These are phyloP conservation scores for Omphalotus olearius DNA, from an alignment of 1,284 basidiomycete genomes.

Conservation along the genomic window DNA sequence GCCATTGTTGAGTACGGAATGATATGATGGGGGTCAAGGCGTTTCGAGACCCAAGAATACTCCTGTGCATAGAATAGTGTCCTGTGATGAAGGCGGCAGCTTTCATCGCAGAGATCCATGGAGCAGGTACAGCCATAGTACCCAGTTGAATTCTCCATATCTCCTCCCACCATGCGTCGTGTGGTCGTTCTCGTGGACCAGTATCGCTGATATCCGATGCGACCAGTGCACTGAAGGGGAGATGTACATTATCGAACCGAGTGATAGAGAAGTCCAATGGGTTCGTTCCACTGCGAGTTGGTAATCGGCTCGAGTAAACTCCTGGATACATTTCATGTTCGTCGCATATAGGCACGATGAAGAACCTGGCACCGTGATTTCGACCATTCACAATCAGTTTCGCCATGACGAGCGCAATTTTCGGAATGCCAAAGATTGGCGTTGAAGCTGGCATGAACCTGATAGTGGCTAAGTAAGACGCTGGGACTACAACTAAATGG, in stretches of 20 bases:
- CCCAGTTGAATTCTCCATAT: conserved; percentile 49
- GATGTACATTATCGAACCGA: conserved; percentile 39
- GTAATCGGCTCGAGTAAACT: conserved; percentile 38
- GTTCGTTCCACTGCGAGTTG: conserved; percentile 39
- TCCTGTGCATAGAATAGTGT: conserved; percentile 46
- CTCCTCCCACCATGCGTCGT: conserved; percentile 47
- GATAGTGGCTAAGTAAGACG: conserved; percentile 2
- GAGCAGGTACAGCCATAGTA: conserved; percentile 42
- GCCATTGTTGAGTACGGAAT: conserved; percentile 56
- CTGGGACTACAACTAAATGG: background rate
- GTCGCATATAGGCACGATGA: conserved; percentile 47
- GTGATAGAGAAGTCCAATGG: conserved; percentile 48
- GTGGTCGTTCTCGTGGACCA: conserved; percentile 30
- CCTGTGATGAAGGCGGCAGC: conserved; percentile 44
- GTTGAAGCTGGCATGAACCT: conserved; percentile 60
- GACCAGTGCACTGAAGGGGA: conserved; percentile 41
- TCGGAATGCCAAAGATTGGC: conserved; percentile 46
- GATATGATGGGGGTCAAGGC: conserved; percentile 41
- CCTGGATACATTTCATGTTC: conserved; percentile 46
- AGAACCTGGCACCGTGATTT: conserved; percentile 47
- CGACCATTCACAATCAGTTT: conserved; percentile 43
- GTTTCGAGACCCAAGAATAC: conserved; percentile 35
- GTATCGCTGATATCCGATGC: conserved; percentile 36
- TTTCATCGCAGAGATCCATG: conserved; percentile 44
- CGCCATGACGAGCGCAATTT: conserved; percentile 51